Percentiles rank a stretch among this genome's conserved stretches.
Conservation (phyloP, 2,329 filamentous ascomycete genomes). For the Neofusicoccum sp. region DNA sequence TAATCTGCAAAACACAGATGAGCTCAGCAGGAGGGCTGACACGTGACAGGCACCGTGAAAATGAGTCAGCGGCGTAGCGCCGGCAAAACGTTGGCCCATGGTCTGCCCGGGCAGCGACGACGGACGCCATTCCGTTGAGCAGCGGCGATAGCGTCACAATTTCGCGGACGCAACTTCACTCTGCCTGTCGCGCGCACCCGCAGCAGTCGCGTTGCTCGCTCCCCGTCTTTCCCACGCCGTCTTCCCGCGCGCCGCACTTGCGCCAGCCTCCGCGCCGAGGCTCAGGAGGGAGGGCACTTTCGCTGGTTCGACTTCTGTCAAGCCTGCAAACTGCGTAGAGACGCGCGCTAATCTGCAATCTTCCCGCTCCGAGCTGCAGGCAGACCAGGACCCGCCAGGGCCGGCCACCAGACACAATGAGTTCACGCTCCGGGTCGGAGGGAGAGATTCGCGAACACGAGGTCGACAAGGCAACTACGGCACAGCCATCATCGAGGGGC, state of each 20-base stretch:
- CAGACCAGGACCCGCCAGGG: not conserved
- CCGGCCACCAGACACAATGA: conserved; percentile 32
- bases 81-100: conserved; percentile 2
- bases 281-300: conserved; percentile 16
- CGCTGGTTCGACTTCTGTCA: conserved; percentile 24
- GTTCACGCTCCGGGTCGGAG: conserved; percentile 69
- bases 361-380: conserved; percentile 1
- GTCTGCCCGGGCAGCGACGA: conserved; percentile 11
- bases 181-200: not conserved
- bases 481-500: conserved; percentile 74
- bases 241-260: not conserved
- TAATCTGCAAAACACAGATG: not conserved
- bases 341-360: conserved; percentile 20
- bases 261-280: not conserved
- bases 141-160: conserved; percentile 7
- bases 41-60: not conserved
- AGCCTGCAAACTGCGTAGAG: conserved; percentile 15
- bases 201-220: not conserved
- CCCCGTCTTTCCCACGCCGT: not conserved
- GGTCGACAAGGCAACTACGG: conserved; percentile 80
- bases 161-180: not conserved
- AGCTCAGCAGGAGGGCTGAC: not conserved
- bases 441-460: conserved; percentile 74
- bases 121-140: not conserved
- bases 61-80: not conserved